Evolutionary conservation across 1,284 basidiomycete species (phyloP), one percentile per base, ranked within the genome.

Genomic region (Papiliotrema fonsecae): DNA sequence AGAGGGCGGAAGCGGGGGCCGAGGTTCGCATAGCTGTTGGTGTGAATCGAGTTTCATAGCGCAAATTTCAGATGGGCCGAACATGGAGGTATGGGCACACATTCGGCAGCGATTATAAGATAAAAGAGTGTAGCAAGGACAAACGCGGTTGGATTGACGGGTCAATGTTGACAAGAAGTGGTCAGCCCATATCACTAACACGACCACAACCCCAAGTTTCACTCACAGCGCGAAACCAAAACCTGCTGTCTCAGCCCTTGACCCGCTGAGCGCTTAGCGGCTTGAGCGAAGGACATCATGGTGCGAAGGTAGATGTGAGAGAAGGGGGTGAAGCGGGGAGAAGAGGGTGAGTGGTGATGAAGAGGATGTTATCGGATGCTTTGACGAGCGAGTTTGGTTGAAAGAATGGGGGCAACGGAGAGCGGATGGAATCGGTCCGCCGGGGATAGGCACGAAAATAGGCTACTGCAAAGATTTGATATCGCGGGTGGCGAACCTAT

Each of bases 1-100:
- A 79, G 58, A 97, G 82, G 41, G 86, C 92, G 76, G 81, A 77
- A 60, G 84, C 77, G 55, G 83, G 81, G 52, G 85, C 80, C 42
- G 92, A 90, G 61, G 81, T 79, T 77, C 91, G 88, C 52, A 96
- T 76, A 64, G 84, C 91, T 94, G 68, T 9, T 35, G 14, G 26
- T 40, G 13, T 42, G 42, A 18, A 14, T 16, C 27, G n/a, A 18
- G 39, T n/a, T 10, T 35, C 10, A 22, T 18, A 21, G 31, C 10
- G 13, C 11, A 38, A 11, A 21, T 21, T 38, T 19, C 13, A 9
- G 36, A 38, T 10, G 21, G n/a, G n/a, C n/a, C n/a, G n/a, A n/a
- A n/a, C n/a, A n/a, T n/a, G n/a, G n/a, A n/a, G n/a, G n/a, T n/a
- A n/a, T n/a, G n/a, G n/a, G n/a, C n/a, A n/a, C n/a, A n/a, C n/a